Conservation (phyloP, 2,329 filamentous ascomycete genomes). For the Colletotrichum tabaci region DNA sequence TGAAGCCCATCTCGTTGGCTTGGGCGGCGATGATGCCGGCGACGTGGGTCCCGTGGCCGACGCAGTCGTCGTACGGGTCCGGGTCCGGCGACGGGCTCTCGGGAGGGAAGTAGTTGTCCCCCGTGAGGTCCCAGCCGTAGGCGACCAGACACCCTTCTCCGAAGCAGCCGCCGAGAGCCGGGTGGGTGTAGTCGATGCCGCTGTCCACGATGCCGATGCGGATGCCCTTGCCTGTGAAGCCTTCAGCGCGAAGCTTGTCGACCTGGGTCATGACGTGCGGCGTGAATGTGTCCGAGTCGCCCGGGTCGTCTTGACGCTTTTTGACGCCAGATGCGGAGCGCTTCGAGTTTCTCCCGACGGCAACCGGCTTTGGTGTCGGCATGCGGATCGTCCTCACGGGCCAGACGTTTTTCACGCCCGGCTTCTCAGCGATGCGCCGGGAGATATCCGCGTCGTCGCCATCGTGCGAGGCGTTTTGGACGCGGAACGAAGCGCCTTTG, state of each 20-base stretch:
- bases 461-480: constrained; percentile 45
- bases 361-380: constrained; percentile 38
- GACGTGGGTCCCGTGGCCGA: constrained; percentile 41
- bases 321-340: too few species aligned
- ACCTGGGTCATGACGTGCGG: constrained; percentile 52
- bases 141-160: constrained; percentile 62
- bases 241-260: constrained; percentile 57
- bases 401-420: constrained; percentile 50
- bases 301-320: constrained; percentile 20
- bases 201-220: constrained; percentile 61
- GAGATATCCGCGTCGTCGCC: constrained; percentile 38
- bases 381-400: constrained; percentile 45
- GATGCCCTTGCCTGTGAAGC: constrained; percentile 61
- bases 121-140: constrained; percentile 63
- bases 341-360: constrained; percentile 27
- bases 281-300: constrained; percentile 17
- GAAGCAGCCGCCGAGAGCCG: constrained; percentile 68
- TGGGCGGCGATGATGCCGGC: constrained; percentile 63
- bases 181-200: constrained; percentile 64
- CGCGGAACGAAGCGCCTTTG: constrained; percentile 45
- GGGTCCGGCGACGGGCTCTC: constrained; percentile 52
- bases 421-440: constrained; percentile 43
- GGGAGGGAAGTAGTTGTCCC: constrained; percentile 52
- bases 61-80: constrained; percentile 60
- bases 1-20: constrained; percentile 53